Conservation (phyloP, 2,329 filamentous ascomycete genomes). For the Colletotrichum musae region DNA sequence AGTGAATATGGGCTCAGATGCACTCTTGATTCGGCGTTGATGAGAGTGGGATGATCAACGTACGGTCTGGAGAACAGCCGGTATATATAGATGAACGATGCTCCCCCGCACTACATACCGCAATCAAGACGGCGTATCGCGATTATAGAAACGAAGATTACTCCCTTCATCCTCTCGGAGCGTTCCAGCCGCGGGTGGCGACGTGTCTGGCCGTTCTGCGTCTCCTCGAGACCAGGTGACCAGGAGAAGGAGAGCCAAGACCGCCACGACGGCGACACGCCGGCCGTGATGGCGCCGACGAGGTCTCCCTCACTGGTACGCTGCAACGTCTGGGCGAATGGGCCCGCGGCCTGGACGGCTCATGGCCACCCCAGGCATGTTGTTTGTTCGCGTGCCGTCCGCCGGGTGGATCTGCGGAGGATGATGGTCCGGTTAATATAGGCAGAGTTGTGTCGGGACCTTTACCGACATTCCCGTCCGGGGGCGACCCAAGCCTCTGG, state of each 20-base stretch:
- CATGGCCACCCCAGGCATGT: background rate
- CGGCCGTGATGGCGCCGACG: slow-evolving; percentile 10
- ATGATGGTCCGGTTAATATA: slow-evolving; percentile 36
- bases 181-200: background rate
- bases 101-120: background rate
- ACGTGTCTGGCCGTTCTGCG: background rate
- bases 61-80: background rate
- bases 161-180: background rate
- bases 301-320: background rate
- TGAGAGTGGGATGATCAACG: background rate
- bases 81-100: slow-evolving; percentile 21
- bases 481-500: slow-evolving; percentile 31
- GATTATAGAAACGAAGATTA: too few species aligned
- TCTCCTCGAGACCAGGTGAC: slow-evolving; percentile 20
- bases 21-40: slow-evolving; percentile 2
- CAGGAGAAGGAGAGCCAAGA: slow-evolving; percentile 25
- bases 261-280: slow-evolving; percentile 27
- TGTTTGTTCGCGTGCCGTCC: background rate
- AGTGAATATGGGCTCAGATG: slow-evolving; percentile 25
- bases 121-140: background rate
- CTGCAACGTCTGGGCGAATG: slow-evolving; percentile 25
- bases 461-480: slow-evolving; percentile 32
- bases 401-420: slow-evolving; percentile 26
- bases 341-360: background rate
- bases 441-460: slow-evolving; percentile 7